Conservation (phyloP, 331 rosid genomes). For the Saraca asoca region DNA sequence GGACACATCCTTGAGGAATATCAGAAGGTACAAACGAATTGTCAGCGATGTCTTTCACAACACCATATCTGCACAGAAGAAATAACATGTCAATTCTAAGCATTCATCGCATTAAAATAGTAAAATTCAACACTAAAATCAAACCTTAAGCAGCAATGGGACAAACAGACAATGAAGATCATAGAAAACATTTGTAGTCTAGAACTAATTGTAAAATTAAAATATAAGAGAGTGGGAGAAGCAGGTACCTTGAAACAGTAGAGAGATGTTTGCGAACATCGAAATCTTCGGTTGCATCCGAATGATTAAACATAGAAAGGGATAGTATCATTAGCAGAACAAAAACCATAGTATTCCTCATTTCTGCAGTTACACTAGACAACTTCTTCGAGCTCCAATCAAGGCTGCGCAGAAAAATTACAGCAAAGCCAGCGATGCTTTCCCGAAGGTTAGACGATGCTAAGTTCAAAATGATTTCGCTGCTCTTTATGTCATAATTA, state of each 20-base stretch:
- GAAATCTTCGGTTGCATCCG: constrained; percentile 50
- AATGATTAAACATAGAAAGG: constrained; percentile 22
- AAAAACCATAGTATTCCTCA: constrained; percentile 31
- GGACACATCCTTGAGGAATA: constrained; percentile 74
- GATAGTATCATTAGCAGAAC: constrained; percentile 23
- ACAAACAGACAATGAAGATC: background rate
- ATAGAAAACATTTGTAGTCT: background rate
- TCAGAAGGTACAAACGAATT: constrained; percentile 46
- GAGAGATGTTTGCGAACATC: constrained; percentile 75
- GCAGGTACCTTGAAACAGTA: constrained; percentile 67
- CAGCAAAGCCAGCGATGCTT: too few relatives aligned
- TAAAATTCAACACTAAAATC: background rate
- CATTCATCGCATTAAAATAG: background rate
- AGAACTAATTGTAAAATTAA: background rate
- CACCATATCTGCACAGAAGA: constrained; percentile 64
- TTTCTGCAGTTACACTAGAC: constrained; percentile 11
- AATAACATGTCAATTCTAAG: background rate
- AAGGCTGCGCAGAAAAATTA: background rate
- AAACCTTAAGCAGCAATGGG: constrained; percentile 5
- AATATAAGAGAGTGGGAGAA: background rate
- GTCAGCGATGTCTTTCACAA: constrained; percentile 46
- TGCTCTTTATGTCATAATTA: too few relatives aligned
- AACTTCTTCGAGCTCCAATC: background rate
- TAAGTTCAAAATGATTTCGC: too few relatives aligned
- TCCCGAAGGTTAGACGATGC: too few relatives aligned